Conservation (phyloP, 2,329 filamentous ascomycete species). For the Blastomyces gilchristii region DNA sequence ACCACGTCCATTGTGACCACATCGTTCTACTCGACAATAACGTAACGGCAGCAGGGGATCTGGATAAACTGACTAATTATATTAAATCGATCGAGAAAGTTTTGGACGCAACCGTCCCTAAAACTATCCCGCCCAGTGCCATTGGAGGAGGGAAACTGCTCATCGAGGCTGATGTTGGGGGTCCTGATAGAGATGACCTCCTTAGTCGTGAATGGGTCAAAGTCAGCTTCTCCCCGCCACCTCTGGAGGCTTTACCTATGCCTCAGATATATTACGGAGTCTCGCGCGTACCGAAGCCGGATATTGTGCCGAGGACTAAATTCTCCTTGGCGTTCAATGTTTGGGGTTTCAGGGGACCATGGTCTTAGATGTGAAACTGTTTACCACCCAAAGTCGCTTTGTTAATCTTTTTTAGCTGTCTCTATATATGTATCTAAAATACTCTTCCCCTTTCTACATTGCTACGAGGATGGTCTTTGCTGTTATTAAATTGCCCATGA, state of each 20-base stretch:
- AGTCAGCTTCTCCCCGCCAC: conserved; percentile 3
- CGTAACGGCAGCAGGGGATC: not conserved
- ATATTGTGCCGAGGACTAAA: conserved; percentile 6
- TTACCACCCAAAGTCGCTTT: not conserved
- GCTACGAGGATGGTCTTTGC: not conserved
- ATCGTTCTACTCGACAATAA: conserved; percentile 7
- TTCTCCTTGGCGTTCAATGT: conserved; percentile 7
- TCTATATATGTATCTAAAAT: not conserved
- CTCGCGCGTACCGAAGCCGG: not conserved
- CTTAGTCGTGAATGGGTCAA: conserved; percentile 6
- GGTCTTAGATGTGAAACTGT: not conserved
- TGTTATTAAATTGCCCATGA: not conserved
- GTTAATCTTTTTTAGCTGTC: not conserved
- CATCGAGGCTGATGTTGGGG: conserved; percentile 7
- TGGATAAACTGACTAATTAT: not conserved
- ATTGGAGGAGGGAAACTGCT: conserved; percentile 7
- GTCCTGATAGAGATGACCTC: conserved; percentile 3
- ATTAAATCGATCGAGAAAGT: conserved; percentile 7
- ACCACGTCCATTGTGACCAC: conserved; percentile 8
- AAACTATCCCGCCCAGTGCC: conserved; percentile 2
- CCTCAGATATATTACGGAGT: conserved; percentile 5
- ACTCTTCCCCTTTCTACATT: not conserved
- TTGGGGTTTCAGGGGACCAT: conserved; percentile 4
- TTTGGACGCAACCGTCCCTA: conserved; percentile 1
- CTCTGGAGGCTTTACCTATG: conserved; percentile 4